phyloP scores from a whole-genome alignment of 345 rosid species.

The Combretum micranthum region DNA sequence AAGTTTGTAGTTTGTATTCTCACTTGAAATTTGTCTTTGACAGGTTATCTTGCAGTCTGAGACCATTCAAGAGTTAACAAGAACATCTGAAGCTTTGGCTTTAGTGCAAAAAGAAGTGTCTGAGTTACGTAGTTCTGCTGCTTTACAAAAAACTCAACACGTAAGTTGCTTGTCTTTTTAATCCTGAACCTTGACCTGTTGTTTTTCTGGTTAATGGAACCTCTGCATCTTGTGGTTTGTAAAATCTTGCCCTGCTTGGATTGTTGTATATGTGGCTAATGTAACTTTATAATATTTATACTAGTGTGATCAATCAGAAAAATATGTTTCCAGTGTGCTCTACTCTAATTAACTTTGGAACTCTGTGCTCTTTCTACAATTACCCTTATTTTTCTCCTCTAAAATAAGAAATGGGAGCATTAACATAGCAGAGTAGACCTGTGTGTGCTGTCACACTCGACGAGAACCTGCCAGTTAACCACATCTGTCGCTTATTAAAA shows the following conservation, averaged over 20 bases:
- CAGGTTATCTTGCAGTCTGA: slow-evolving; percentile 95
- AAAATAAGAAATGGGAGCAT: neutral
- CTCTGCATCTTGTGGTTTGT: neutral
- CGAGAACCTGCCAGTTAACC: no score
- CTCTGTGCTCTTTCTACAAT: no score
- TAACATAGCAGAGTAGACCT: no score
- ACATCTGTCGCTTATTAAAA: no score
- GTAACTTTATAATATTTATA: no score
- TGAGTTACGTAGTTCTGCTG: slow-evolving; percentile 59
- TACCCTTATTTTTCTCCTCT: neutral
- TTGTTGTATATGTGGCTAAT: no score
- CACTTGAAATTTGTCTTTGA: slow-evolving; percentile 8
- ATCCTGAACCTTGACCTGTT: neutral
- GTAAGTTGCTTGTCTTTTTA: slow-evolving; percentile 26
- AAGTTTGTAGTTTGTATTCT: slow-evolving; percentile 1
- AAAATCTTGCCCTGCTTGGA: no score
- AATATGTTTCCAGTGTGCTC: no score
- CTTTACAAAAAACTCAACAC: slow-evolving; percentile 50
- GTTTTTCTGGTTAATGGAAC: neutral
- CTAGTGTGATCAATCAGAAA: no score
- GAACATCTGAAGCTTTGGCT: slow-evolving; percentile 74
- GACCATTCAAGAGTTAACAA: slow-evolving; percentile 87
- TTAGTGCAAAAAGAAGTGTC: slow-evolving; percentile 66
- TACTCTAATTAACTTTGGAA: no score
- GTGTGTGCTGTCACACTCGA: no score